Evolutionary conservation across 306 rosid genomes (phyloP).

Genomic region (Prunus dulcis): DNA sequence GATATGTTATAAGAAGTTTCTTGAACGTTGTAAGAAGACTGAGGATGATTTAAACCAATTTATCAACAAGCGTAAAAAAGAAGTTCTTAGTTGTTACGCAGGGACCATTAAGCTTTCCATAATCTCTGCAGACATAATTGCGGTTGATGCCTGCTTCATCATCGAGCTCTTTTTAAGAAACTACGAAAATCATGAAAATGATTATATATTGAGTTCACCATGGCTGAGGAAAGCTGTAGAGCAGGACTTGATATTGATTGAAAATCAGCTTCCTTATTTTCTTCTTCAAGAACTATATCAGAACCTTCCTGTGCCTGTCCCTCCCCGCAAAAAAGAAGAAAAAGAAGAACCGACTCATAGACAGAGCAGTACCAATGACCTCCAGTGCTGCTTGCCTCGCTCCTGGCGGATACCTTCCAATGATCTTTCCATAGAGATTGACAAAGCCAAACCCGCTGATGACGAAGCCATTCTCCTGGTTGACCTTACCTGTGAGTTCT

Average conservation of each 20-base stretch:
- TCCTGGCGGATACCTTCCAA: not conserved
- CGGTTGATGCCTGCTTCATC: no score
- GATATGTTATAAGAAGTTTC: no score
- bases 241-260: constrained; percentile 45
- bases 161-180: constrained; percentile 11
- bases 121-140: no score
- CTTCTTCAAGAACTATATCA: constrained; percentile 30
- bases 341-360: no score
- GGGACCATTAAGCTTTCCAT: no score
- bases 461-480: not conserved
- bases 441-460: no score
- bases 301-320: not conserved
- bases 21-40: no score
- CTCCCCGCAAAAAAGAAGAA: no score
- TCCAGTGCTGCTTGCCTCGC: not conserved
- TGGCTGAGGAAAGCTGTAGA: constrained; percentile 39
- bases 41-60: no score
- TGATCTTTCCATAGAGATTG: not conserved
- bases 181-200: not conserved
- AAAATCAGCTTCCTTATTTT: constrained; percentile 52
- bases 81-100: no score
- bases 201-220: constrained; percentile 34
- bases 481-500: not conserved
- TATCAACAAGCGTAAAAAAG: no score
- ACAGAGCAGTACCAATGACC: no score